These are phyloP conservation scores for Yamadazyma oceani DNA, from an alignment of 1,139 yeast species.

Conservation along the genomic window DNA sequence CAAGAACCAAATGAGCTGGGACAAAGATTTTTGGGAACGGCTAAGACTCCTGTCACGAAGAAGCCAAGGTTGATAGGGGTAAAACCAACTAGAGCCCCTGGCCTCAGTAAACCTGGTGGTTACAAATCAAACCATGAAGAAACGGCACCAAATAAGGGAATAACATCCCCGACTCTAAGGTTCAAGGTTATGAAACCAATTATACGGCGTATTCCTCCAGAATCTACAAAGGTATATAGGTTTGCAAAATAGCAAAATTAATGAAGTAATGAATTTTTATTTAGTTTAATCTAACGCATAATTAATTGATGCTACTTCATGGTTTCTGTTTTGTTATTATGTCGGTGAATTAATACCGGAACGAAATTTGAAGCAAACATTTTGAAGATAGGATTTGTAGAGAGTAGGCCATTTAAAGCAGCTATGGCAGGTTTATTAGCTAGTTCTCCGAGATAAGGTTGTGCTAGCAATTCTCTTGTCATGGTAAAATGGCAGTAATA, in stretches of 20 bases:
- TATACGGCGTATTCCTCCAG: constrained; percentile 5
- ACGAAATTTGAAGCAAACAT: constrained; percentile 59
- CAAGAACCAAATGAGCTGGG: too few species aligned
- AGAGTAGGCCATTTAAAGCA: constrained; percentile 57
- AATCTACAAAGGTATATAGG: constrained; percentile 5
- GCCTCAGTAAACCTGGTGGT: background rate
- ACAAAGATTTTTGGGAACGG: too few species aligned
- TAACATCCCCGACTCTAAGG: constrained; percentile 4
- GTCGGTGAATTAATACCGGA: constrained; percentile 47
- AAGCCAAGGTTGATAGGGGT: background rate
- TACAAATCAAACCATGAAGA: background rate
- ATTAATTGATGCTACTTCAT: too few species aligned
- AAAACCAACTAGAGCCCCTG: background rate
- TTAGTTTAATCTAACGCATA: too few species aligned
- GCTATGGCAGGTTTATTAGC: constrained; percentile 58
- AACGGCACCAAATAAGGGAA: too few species aligned
- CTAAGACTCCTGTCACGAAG: too few species aligned
- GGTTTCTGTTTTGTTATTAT: constrained; percentile 7
- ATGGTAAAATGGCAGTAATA: too few species aligned
- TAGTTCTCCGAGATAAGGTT: constrained; percentile 42
- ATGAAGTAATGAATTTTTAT: background rate
- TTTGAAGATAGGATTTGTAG: constrained; percentile 60
- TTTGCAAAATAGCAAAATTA: background rate
- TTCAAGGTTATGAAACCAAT: constrained; percentile 8
- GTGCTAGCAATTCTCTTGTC: constrained; percentile 40